Percentiles rank a stretch among this genome's conserved stretches.
Conservation (phyloP, 805 yeast genomes). For the Yarrowia osloensis region DNA sequence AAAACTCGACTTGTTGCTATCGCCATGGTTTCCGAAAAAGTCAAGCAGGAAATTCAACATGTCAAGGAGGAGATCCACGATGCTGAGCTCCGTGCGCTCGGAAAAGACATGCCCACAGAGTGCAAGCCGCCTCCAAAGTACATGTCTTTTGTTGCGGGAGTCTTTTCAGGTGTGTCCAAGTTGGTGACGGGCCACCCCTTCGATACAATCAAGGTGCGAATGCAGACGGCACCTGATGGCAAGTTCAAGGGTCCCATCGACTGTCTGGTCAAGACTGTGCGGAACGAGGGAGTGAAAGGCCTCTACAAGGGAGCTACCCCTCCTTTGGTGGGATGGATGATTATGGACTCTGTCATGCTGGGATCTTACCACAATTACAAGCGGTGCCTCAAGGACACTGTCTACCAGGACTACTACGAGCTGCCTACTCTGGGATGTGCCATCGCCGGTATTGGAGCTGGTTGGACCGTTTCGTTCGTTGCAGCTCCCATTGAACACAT, state of each 20-base stretch:
- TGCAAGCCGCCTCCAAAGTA: constrained; percentile 15
- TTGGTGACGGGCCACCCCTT: constrained; percentile 92
- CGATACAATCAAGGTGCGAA: constrained; percentile 83
- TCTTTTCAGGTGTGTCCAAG: constrained; percentile 82
- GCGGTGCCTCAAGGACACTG: constrained; percentile 60
- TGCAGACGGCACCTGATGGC: constrained; percentile 72
- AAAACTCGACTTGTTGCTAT: neutral
- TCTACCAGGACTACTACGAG: constrained; percentile 60
- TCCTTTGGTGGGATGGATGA: constrained; percentile 89
- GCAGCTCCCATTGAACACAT: constrained; percentile 93
- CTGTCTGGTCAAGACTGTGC: constrained; percentile 70
- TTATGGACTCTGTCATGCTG: constrained; percentile 89
- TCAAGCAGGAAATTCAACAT: constrained; percentile 10
- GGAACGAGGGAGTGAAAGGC: constrained; percentile 75
- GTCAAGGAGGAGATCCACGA: constrained; percentile 12
- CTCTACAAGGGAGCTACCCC: constrained; percentile 91
- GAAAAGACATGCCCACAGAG: constrained; percentile 2
- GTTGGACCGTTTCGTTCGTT: constrained; percentile 90
- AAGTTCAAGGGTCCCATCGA: constrained; percentile 80
- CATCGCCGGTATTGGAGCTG: constrained; percentile 74
- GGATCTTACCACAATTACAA: constrained; percentile 83
- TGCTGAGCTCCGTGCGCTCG: constrained; percentile 14
- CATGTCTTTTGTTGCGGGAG: constrained; percentile 70
- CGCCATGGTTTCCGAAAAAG: constrained; percentile 23
- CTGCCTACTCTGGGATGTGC: constrained; percentile 76